phyloP scores from a whole-genome alignment of 2,329 filamentous ascomycete genomes.

The Ceratocystis smalleyi region DNA sequence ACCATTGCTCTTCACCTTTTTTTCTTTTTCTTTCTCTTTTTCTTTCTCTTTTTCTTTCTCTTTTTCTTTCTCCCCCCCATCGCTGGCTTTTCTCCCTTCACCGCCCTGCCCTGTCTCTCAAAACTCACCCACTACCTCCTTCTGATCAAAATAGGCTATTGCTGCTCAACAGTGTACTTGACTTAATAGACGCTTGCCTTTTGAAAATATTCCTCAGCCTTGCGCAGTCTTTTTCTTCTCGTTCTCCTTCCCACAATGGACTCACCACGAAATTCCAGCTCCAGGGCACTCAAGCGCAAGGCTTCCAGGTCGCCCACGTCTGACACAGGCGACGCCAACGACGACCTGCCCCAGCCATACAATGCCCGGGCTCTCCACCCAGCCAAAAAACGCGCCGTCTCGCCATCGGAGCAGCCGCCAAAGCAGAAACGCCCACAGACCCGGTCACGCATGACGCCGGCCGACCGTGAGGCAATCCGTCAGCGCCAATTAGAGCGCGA shows the following conservation, averaged over 20 bases:
- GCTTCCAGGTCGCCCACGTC: conserved; percentile 24
- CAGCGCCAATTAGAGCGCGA: conserved; percentile 43
- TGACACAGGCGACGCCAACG: conserved; percentile 17
- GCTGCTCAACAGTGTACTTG: not conserved
- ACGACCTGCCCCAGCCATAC: conserved; percentile 43
- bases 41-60: not conserved
- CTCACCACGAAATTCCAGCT: not conserved
- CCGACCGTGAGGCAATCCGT: conserved; percentile 52
- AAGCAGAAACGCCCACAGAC: conserved; percentile 55
- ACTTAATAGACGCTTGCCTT: not conserved
- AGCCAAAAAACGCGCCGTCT: conserved; percentile 42
- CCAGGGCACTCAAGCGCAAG: conserved; percentile 23
- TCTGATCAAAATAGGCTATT: conserved; percentile 2
- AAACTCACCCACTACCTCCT: not conserved
- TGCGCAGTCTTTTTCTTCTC: not conserved
- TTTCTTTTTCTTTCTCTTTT: not conserved
- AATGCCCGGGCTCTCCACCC: conserved; percentile 43
- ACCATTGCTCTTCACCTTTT: not conserved
- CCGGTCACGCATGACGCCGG: conserved; percentile 49
- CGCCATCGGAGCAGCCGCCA: conserved; percentile 40
- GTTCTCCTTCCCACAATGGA: not conserved
- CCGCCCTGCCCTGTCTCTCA: not conserved
- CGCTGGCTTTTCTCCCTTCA: not conserved
- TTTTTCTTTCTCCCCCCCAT: not conserved
- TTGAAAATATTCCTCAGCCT: not conserved